Percentiles rank a stretch among this genome's conserved stretches.
Conservation (phyloP, 768 basidiomycete genomes). For the Tremella mesenterica region DNA sequence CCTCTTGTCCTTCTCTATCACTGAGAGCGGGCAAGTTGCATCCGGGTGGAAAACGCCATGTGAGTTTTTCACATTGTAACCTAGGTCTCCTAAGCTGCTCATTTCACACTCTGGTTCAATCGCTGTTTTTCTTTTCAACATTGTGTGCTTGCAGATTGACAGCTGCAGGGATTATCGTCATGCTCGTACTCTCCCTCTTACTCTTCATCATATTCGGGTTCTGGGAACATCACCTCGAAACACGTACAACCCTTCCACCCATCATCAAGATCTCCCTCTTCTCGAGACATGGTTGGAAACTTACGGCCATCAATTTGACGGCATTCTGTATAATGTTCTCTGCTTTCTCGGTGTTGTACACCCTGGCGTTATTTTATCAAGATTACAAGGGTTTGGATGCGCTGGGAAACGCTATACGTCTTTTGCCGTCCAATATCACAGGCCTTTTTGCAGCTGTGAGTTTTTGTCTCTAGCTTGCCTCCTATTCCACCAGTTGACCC, state of each 20-base stretch:
- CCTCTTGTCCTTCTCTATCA: constrained; percentile 62
- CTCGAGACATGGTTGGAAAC: constrained; percentile 12
- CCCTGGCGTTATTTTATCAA: constrained; percentile 19
- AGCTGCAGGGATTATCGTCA: constrained; percentile 58
- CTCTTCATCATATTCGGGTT: constrained; percentile 52
- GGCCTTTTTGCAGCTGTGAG: constrained; percentile 11
- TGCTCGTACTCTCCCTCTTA: constrained; percentile 57
- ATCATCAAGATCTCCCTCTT: constrained; percentile 23
- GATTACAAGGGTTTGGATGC: constrained; percentile 15
- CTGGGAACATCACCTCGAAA: constrained; percentile 61
- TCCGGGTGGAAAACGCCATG: constrained; percentile 56
- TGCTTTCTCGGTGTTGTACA: constrained; percentile 10
- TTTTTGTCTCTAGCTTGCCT: background rate
- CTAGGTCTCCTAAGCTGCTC: too few species aligned
- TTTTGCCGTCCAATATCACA: constrained; percentile 6
- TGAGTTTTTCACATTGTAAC: background rate
- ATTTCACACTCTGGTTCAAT: too few species aligned
- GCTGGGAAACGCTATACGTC: constrained; percentile 10
- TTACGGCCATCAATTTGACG: constrained; percentile 8
- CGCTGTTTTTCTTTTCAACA: too few species aligned
- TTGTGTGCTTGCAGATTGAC: background rate
- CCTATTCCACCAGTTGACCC: background rate
- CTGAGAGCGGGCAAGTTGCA: constrained; percentile 54
- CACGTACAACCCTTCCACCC: constrained; percentile 16
- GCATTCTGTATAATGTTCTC: constrained; percentile 6